Percentiles rank a stretch among this genome's conserved stretches.
These are phyloP conservation scores for Herpotrichia juniperi DNA, from an alignment of 2,329 filamentous ascomycete genomes.

Conservation along the genomic window DNA sequence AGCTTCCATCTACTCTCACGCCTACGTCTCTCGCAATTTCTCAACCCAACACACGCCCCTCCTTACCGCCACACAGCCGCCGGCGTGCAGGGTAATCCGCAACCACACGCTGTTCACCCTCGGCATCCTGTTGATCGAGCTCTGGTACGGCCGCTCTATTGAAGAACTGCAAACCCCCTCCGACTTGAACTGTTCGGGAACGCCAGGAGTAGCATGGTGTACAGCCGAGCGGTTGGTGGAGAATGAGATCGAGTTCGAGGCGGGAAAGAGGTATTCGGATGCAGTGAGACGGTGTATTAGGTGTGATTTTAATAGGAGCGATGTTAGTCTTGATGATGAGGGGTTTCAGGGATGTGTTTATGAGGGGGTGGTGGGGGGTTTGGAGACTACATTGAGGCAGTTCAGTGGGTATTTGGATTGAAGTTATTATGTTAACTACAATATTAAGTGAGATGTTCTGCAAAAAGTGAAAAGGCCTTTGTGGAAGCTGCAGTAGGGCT, in stretches of 20 bases:
- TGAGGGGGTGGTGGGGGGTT: conserved; percentile 20
- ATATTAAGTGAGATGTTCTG: no score
- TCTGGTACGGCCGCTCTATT: conserved; percentile 35
- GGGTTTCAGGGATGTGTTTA: conserved; percentile 21
- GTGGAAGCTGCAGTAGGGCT: no score
- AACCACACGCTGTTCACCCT: conserved; percentile 41
- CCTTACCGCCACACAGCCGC: conserved; percentile 1
- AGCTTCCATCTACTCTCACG: conserved; percentile 19
- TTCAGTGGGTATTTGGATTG: conserved; percentile 19
- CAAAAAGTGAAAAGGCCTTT: no score
- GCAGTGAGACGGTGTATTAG: conserved; percentile 20
- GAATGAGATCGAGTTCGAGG: conserved; percentile 18
- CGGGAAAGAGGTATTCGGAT: conserved; percentile 20
- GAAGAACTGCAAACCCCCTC: conserved; percentile 21
- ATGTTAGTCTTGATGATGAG: conserved; percentile 18
- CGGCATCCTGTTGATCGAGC: conserved; percentile 41
- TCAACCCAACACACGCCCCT: not conserved
- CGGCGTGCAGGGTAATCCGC: conserved; percentile 21
- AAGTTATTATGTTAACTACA: no score
- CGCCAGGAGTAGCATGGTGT: conserved; percentile 19
- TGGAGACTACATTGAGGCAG: conserved; percentile 18
- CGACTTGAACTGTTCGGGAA: conserved; percentile 17
- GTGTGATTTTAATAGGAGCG: conserved; percentile 21
- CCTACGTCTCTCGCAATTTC: conserved; percentile 20
- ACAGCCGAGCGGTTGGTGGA: conserved; percentile 20